A percentile compares a stretch with the other conserved stretches of the same genome.
These are phyloP conservation scores for Penicillium paxilli DNA, from an alignment of 495 filamentous ascomycete species.

Conservation along the genomic window DNA sequence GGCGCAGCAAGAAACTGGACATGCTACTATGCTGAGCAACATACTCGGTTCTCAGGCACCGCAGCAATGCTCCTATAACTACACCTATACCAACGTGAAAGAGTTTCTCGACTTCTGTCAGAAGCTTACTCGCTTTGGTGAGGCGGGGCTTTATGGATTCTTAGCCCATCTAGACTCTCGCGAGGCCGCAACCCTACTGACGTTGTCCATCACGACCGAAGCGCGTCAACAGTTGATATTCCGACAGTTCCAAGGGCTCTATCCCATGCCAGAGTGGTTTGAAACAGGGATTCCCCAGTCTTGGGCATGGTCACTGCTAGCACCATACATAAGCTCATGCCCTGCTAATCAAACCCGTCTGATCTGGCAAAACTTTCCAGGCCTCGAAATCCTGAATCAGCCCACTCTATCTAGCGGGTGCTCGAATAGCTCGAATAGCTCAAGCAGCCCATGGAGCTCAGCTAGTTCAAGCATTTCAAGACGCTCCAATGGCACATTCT, in stretches of 20 bases:
- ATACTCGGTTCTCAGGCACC: conserved; percentile 73
- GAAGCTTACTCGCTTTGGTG: conserved; percentile 79
- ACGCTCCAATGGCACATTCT: conserved; percentile 35
- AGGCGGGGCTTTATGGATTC: conserved; percentile 83
- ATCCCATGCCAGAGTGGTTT: conserved; percentile 86
- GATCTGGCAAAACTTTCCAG: conserved; percentile 88
- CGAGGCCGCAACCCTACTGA: conserved; percentile 69
- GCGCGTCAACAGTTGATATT: conserved; percentile 87
- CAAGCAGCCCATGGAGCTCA: too few relatives aligned
- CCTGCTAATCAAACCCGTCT: conserved; percentile 72
- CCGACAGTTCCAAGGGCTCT: conserved; percentile 81
- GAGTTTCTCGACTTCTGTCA: conserved; percentile 88
- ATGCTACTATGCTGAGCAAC: conserved; percentile 76
- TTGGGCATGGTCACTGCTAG: conserved; percentile 84
- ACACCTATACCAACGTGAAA: conserved; percentile 72
- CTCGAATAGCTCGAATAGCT: conserved; percentile 50
- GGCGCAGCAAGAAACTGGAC: conserved; percentile 82
- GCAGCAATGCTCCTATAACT: conserved; percentile 76
- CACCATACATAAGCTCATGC: conserved; percentile 81
- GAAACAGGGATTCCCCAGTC: conserved; percentile 79
- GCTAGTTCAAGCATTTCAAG: neutral
- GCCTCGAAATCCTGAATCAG: conserved; percentile 71
- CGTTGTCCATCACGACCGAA: conserved; percentile 80
- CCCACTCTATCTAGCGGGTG: conserved; percentile 62
- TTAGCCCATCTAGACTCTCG: conserved; percentile 77